Percentiles rank a stretch among this genome's conserved stretches.
phyloP scores from a whole-genome alignment of 805 yeast species.

The Yarrowia deformans region DNA sequence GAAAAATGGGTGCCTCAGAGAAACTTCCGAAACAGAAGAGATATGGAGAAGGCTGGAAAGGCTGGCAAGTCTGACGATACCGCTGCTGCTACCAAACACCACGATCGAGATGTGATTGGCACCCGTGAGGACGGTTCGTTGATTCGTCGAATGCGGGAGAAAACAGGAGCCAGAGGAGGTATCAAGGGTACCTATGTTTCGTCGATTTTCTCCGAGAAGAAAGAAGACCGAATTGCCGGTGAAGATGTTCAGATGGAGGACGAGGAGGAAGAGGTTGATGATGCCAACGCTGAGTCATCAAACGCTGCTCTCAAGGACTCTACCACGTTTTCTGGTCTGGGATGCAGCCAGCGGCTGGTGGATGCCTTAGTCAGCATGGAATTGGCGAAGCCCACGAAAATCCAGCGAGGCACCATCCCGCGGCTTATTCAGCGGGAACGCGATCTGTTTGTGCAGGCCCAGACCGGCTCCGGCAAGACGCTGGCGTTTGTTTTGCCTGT shows the following conservation, averaged over 20 bases:
- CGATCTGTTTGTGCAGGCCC: constrained; percentile 92
- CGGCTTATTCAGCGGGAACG: constrained; percentile 55
- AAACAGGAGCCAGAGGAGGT: constrained; percentile 41
- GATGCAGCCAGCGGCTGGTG: constrained; percentile 63
- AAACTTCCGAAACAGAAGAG: constrained; percentile 5
- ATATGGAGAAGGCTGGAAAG: not conserved
- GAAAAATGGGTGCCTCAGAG: constrained; percentile 30
- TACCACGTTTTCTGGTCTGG: constrained; percentile 74
- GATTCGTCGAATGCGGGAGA: constrained; percentile 21
- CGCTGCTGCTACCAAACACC: not conserved
- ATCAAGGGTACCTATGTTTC: constrained; percentile 42
- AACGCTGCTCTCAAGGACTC: constrained; percentile 85
- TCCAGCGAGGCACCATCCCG: constrained; percentile 85
- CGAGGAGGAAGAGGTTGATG: constrained; percentile 50
- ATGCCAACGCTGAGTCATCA: constrained; percentile 56
- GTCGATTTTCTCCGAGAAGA: constrained; percentile 66
- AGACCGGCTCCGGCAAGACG: constrained; percentile 98
- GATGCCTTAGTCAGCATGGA: constrained; percentile 64
- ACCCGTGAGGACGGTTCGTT: constrained; percentile 16
- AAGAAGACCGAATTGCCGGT: constrained; percentile 54
- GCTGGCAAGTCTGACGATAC: not conserved
- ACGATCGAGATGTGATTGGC: constrained; percentile 21
- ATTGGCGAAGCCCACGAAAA: constrained; percentile 71
- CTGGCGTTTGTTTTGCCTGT: constrained; percentile 87
- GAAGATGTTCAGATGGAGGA: constrained; percentile 56